Base-by-base conservation (phyloP, 2,329 filamentous ascomycete species). In the Pseudopyrenochaeta lycopersici region DNA sequence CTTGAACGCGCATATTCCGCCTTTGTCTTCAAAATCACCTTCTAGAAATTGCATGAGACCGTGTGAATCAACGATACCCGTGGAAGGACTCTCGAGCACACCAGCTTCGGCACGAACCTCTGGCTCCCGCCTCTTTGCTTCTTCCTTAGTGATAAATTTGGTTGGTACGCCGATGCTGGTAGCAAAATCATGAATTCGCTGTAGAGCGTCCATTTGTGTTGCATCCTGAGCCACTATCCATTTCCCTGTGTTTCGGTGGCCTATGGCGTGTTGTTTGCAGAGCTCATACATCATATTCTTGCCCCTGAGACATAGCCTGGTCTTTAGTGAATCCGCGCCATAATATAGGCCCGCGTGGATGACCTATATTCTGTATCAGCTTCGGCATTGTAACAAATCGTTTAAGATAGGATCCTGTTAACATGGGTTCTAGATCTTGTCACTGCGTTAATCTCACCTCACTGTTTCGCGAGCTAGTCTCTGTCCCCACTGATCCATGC, bases 281-380 rank as follows among this genome's bases (percentile, higher is more conserved):
- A 96, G 85, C 3, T 81, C 82, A 77, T 99, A 99, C 54, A 98
- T 81, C 73, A 92, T 81, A 29, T 88, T 73, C 64, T 88, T 88
- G 54, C 95, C 95, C 29, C 81, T 80, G 60, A 97, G 82, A 78
- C 95, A 99, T 11, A 99, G 85, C 14, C 79, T 78, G 1, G 93
- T 92, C 78, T 99, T 99, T 47, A 97, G 85, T 1, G 88, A 89
- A 35, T 79, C 76, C 5, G 82, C 73, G 14, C 90, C 91, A 76
- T 97, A 97, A 83, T 97, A 98, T 60, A 98, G 84, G 12, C 95
- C 95, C 1, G 91, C 95, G 75, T 99, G 95, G 66, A 99, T 96
- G 49, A 98, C 94, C 85, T 87, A 54, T 15, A 43, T 11, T 9
- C 2, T 10, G 11, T 10, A 14, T 59, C 35, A 58, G 41, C 10